Evolutionary conservation across 1,284 basidiomycete species (phyloP).

Genomic region (Hypsizygus ulmarius): DNA sequence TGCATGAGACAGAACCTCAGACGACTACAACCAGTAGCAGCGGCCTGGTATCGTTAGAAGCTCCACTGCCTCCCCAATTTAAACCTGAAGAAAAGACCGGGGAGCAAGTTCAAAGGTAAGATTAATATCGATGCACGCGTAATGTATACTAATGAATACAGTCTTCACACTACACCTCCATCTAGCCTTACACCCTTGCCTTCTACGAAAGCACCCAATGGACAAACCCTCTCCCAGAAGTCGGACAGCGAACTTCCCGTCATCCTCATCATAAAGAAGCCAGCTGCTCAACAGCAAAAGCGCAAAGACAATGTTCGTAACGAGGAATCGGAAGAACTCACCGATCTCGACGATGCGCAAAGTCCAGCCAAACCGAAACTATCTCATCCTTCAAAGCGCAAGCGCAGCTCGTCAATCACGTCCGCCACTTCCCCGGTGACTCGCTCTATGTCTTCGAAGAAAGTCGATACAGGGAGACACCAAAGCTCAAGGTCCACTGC

Average conservation of each 20-base stretch:
- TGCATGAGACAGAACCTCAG: background rate
- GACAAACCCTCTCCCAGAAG: background rate
- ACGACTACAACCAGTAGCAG: no score
- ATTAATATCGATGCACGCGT: no score
- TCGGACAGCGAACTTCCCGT: slow-evolving; percentile 16
- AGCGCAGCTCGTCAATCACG: slow-evolving; percentile 19
- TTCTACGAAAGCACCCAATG: background rate
- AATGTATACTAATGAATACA: no score
- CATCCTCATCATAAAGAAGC: slow-evolving; percentile 22
- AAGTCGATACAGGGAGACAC: slow-evolving; percentile 10
- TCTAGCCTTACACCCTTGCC: slow-evolving; percentile 1
- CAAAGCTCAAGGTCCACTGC: slow-evolving; percentile 1
- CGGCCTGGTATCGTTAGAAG: no score
- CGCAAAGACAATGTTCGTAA: background rate
- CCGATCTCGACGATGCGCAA: slow-evolving; percentile 1
- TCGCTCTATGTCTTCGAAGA: slow-evolving; percentile 12
- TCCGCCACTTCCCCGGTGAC: slow-evolving; percentile 6
- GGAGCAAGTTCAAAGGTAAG: no score
- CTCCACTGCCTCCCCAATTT: no score
- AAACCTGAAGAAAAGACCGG: no score
- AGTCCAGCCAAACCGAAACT: slow-evolving; percentile 9
- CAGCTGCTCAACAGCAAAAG: background rate
- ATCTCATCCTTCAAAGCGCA: slow-evolving; percentile 22
- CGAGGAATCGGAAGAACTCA: background rate
- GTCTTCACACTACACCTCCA: no score